Evolutionary conservation across 2,329 filamentous ascomycete genomes (phyloP).

Genomic region (Colletotrichum lindemuthianum): DNA sequence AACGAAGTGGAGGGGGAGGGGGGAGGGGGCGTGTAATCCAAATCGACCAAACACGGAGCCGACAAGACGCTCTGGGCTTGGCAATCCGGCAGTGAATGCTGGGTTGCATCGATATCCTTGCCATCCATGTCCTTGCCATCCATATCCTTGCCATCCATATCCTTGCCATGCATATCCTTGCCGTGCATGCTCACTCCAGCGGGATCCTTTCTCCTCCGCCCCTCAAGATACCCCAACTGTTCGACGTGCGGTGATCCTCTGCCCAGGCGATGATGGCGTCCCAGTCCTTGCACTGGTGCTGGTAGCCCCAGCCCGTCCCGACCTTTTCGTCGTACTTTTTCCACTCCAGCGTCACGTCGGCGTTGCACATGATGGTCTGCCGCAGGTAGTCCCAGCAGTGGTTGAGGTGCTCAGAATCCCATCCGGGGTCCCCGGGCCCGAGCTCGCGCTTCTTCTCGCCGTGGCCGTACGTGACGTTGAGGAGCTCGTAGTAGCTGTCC

Average conservation of each 20-base stretch:
- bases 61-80: too few relatives aligned
- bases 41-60: too few relatives aligned
- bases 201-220: neutral
- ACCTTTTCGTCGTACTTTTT: neutral
- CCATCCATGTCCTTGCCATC: too few relatives aligned
- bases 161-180: too few relatives aligned
- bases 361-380: constrained; percentile 51
- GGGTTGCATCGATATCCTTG: too few relatives aligned
- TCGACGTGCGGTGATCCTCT: constrained; percentile 26
- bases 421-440: constrained; percentile 2
- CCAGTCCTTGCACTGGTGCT: constrained; percentile 42
- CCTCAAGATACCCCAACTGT: constrained; percentile 2
- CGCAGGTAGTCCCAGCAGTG: constrained; percentile 55
- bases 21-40: too few relatives aligned
- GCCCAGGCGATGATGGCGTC: constrained; percentile 40
- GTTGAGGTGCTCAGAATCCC: constrained; percentile 45
- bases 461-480: constrained; percentile 6
- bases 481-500: neutral
- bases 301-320: constrained; percentile 33
- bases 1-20: too few relatives aligned
- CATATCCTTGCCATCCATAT: too few relatives aligned
- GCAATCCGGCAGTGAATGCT: too few relatives aligned
- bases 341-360: constrained; percentile 37
- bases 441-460: neutral
- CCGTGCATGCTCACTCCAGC: neutral